A percentile compares a stretch with the other conserved stretches of the same genome.
Evolutionary conservation across 2,329 filamentous ascomycete genomes (phyloP).

Genomic region (Sclerotinia subarctica): DNA sequence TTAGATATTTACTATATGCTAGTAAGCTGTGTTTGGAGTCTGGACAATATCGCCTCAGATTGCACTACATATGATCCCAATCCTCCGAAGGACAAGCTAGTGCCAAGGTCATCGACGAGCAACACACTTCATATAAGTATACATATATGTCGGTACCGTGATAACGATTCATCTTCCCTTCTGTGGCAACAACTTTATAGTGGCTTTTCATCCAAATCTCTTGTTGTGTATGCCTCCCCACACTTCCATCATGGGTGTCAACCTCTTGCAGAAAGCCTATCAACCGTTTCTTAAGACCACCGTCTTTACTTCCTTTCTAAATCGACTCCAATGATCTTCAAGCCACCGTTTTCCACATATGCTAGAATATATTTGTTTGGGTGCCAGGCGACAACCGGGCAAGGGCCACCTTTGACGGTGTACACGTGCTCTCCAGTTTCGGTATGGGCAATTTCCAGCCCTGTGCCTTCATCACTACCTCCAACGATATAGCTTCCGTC

Average conservation of each 20-base stretch:
- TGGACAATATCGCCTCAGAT: background rate
- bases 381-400: constrained; percentile 71
- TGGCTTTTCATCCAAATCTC: background rate
- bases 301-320: constrained; percentile 33
- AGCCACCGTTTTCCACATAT: constrained; percentile 60
- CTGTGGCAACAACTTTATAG: background rate
- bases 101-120: background rate
- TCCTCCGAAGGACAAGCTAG: background rate
- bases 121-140: background rate
- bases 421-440: constrained; percentile 73
- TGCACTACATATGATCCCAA: background rate
- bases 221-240: constrained; percentile 1
- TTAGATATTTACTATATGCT: background rate
- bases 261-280: background rate
- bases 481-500: constrained; percentile 73
- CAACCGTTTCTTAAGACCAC: background rate
- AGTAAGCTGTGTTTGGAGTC: background rate
- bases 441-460: constrained; percentile 66
- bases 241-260: background rate
- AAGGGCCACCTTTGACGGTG: constrained; percentile 65
- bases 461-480: constrained; percentile 68
- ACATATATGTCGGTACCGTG: background rate
- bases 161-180: background rate
- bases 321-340: constrained; percentile 58
- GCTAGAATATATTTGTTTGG: constrained; percentile 71